A percentile compares a stretch with the other conserved stretches of the same genome.
Conservation (phyloP, 257 asterid species). For the Petunia secreta region DNA sequence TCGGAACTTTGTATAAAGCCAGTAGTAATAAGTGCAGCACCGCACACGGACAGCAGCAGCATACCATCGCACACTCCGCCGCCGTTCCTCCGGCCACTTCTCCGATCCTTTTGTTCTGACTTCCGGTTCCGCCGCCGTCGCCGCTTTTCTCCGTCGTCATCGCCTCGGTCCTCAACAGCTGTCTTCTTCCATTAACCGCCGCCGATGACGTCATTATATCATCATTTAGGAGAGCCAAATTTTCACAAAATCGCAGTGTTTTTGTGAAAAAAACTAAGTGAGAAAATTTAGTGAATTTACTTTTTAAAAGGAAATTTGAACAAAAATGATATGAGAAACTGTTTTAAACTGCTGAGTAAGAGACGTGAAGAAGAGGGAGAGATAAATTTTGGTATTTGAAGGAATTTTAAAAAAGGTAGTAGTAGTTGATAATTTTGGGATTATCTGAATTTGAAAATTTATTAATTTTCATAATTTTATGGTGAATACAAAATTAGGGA, state of each 20-base stretch:
- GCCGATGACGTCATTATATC: no score
- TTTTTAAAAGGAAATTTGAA: no score
- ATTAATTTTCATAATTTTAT: not conserved
- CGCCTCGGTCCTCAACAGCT: not conserved
- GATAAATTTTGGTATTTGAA: not conserved
- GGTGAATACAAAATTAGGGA: constrained; percentile 7
- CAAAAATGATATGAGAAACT: no score
- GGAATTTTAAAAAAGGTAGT: not conserved
- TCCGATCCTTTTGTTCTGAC: constrained; percentile 42
- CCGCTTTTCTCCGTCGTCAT: constrained; percentile 26
- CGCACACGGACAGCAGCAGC: constrained; percentile 90
- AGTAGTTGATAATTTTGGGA: no score
- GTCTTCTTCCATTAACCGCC: constrained; percentile 6
- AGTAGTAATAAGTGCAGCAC: constrained; percentile 57
- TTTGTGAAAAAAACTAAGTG: not conserved
- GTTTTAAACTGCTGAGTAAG: not conserved
- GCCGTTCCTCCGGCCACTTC: constrained; percentile 81
- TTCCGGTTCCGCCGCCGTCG: constrained; percentile 45
- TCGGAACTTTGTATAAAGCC: constrained; percentile 68
- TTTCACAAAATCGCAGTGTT: not conserved
- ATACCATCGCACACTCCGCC: constrained; percentile 81
- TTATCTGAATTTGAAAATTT: not conserved
- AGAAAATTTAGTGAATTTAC: not conserved
- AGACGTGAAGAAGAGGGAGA: constrained; percentile 17
- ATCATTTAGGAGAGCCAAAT: no score